phyloP scores from a whole-genome alignment of 2,329 filamentous ascomycete genomes.

The Neofusicoccum umdonicola region DNA sequence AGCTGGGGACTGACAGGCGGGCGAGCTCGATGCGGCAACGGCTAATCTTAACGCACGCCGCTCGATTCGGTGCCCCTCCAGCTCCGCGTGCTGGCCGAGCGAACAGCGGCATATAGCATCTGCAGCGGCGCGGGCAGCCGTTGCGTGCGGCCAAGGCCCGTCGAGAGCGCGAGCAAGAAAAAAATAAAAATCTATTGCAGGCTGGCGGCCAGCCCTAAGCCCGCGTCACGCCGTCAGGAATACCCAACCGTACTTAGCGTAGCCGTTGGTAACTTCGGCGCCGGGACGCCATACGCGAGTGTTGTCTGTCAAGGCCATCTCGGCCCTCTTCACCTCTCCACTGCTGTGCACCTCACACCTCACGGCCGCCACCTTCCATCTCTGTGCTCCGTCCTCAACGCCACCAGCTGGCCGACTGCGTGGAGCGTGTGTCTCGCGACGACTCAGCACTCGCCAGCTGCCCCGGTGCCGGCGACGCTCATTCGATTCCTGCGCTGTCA shows the following conservation, averaged over 20 bases:
- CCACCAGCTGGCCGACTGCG: slow-evolving; percentile 10
- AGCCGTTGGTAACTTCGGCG: slow-evolving; percentile 3
- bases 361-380: slow-evolving; percentile 13
- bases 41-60: background rate
- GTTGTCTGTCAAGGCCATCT: background rate
- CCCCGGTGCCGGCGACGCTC: slow-evolving; percentile 11
- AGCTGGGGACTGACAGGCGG: background rate
- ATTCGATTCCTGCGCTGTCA: slow-evolving; percentile 7
- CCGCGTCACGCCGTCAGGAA: background rate
- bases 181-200: background rate
- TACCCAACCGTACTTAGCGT: background rate
- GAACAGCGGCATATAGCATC: no score
- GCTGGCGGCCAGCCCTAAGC: background rate
- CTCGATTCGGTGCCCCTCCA: background rate
- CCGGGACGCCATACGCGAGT: background rate
- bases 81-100: no score
- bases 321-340: background rate
- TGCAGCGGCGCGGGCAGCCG: background rate
- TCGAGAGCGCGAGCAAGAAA: background rate
- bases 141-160: background rate
- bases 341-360: slow-evolving; percentile 4
- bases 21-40: background rate
- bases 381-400: slow-evolving; percentile 5
- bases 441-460: slow-evolving; percentile 2
- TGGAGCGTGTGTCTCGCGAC: slow-evolving; percentile 11